Evolutionary conservation across 371 early-diverging fungal species (phyloP).

Genomic region (Mucor sp.): DNA sequence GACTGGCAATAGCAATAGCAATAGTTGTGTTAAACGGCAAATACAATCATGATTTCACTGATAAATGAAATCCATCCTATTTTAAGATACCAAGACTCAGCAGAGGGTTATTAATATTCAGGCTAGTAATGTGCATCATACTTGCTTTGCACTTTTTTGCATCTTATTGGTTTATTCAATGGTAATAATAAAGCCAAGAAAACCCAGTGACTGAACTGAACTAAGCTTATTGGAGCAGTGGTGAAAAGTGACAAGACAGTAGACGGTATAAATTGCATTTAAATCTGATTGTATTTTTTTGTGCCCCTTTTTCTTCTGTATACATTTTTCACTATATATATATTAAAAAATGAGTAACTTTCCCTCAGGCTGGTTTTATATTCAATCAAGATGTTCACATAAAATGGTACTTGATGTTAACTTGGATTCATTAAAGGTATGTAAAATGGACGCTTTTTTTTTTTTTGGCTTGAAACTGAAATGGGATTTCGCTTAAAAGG

Average conservation of each 20-base stretch:
- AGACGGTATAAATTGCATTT: neutral
- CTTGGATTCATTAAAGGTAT: conserved; percentile 47
- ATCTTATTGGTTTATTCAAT: neutral
- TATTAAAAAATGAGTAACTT: conserved; percentile 37
- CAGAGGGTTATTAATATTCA: neutral
- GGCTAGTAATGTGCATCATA: no score
- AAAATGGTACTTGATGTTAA: conserved; percentile 51
- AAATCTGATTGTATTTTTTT: neutral
- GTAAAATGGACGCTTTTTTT: neutral
- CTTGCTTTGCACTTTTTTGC: neutral
- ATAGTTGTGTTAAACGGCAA: neutral
- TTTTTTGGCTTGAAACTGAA: neutral
- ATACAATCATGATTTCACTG: neutral
- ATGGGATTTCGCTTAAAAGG: conserved; percentile 17
- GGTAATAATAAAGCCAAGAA: neutral
- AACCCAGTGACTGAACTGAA: neutral
- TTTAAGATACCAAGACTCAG: neutral
- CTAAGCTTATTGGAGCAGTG: neutral
- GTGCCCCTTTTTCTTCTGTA: neutral
- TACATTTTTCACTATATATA: neutral
- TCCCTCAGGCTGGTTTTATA: conserved; percentile 52
- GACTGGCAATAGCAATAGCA: no score
- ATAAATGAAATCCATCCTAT: neutral
- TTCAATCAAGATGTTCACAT: conserved; percentile 46
- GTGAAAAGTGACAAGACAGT: neutral